Evolutionary conservation across 2,329 filamentous ascomycete species (phyloP).

Genomic region (Monascus ruber): DNA sequence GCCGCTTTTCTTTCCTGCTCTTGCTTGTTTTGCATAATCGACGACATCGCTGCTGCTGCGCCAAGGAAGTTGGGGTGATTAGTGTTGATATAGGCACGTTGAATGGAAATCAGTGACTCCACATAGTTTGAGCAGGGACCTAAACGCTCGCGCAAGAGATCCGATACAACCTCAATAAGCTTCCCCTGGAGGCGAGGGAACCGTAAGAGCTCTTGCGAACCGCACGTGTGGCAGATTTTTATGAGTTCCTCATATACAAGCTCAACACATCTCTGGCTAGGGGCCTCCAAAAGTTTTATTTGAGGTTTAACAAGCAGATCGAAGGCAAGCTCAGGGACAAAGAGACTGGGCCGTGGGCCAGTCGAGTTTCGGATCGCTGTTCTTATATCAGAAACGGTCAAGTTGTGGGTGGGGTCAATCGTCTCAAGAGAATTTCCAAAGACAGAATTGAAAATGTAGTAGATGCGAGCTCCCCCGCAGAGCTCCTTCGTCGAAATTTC

Average conservation of each 20-base stretch:
- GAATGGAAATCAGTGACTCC: slow-evolving; percentile 92
- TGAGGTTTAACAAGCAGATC: slow-evolving; percentile 96
- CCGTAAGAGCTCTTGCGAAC: slow-evolving; percentile 81
- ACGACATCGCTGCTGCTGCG: slow-evolving; percentile 92
- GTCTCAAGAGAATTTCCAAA: slow-evolving; percentile 94
- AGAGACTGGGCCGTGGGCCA: slow-evolving; percentile 85
- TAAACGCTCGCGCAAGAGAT: slow-evolving; percentile 81
- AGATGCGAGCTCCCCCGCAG: slow-evolving; percentile 86
- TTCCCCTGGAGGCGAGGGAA: slow-evolving; percentile 92
- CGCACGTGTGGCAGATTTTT: slow-evolving; percentile 98
- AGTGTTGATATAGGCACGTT: slow-evolving; percentile 97
- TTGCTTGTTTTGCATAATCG: slow-evolving; percentile 88
- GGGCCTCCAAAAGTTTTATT: slow-evolving; percentile 91
- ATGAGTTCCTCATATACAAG: slow-evolving; percentile 97
- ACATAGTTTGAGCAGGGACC: slow-evolving; percentile 86
- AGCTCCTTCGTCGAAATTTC: slow-evolving; percentile 98
- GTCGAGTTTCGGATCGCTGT: slow-evolving; percentile 98
- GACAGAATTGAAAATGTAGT: slow-evolving; percentile 98
- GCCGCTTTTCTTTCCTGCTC: slow-evolving; percentile 78
- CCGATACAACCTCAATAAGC: slow-evolving; percentile 95
- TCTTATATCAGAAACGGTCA: slow-evolving; percentile 87
- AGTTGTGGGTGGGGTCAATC: slow-evolving; percentile 90
- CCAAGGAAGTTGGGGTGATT: slow-evolving; percentile 98
- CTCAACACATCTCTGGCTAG: slow-evolving; percentile 92
- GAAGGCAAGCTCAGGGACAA: slow-evolving; percentile 95